Conservation (phyloP, 148 eudicot genomes). For the Dysphania ambrosioides region DNA sequence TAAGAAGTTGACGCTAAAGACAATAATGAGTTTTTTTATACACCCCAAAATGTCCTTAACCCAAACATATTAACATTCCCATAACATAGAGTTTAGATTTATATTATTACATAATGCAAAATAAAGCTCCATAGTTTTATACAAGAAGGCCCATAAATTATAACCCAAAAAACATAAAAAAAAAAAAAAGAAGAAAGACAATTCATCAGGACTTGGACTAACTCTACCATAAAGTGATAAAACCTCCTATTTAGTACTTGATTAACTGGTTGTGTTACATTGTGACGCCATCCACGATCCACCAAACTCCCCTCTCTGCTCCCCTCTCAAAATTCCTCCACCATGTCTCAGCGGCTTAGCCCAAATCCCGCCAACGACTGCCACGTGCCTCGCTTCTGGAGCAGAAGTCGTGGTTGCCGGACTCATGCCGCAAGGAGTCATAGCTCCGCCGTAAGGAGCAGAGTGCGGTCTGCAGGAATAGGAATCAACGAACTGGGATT, state of each 20-base stretch:
- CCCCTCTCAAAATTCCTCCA: not conserved
- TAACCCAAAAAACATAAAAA: no score
- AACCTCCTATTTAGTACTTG: not conserved
- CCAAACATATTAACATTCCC: not conserved
- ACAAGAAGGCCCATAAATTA: not conserved
- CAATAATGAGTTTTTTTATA: slow-evolving; percentile 2
- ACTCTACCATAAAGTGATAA: slow-evolving; percentile 3
- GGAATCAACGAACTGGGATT: slow-evolving; percentile 77
- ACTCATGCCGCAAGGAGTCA: slow-evolving; percentile 52
- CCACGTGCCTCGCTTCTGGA: slow-evolving; percentile 35
- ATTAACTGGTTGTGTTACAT: no score
- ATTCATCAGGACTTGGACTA: slow-evolving; percentile 45
- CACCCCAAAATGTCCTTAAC: not conserved
- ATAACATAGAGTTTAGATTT: not conserved
- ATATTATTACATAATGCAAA: not conserved
- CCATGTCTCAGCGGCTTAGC: slow-evolving; percentile 9
- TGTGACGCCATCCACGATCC: not conserved
- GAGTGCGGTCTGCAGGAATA: slow-evolving; percentile 31
- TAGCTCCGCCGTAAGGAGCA: slow-evolving; percentile 51
- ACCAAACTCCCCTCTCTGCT: slow-evolving; percentile 1
- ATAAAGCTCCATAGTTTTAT: no score
- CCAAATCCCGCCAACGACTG: not conserved
- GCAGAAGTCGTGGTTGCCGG: slow-evolving; percentile 84
- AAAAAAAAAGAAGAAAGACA: slow-evolving; percentile 27
- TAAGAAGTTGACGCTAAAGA: slow-evolving; percentile 1